phyloP scores from a whole-genome alignment of 495 filamentous ascomycete genomes.

The Aspergillus conjunctus region DNA sequence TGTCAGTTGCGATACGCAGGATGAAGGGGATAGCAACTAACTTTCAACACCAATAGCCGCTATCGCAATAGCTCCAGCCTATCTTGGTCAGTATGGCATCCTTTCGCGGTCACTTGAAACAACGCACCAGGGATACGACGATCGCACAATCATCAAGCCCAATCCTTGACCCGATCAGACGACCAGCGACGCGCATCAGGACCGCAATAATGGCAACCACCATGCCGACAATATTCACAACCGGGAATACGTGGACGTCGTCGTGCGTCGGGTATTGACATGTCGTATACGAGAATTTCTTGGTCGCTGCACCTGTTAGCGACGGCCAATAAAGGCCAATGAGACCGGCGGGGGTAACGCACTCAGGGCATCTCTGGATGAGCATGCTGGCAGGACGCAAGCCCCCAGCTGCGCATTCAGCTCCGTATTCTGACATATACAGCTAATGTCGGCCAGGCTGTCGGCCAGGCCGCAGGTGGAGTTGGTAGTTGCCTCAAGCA shows the following conservation, averaged over 20 bases:
- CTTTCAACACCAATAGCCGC: not conserved
- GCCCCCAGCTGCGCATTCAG: not conserved
- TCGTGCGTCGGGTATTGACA: conserved; percentile 4
- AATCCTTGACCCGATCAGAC: conserved; percentile 7
- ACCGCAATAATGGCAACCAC: conserved; percentile 3
- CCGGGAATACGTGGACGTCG: not conserved
- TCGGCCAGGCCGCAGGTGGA: not conserved
- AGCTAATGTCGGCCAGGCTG: too few relatives aligned
- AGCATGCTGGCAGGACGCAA: conserved; percentile 1
- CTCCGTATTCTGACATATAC: conserved; percentile 5
- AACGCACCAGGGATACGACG: not conserved
- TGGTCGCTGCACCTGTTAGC: not conserved
- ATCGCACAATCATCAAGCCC: not conserved
- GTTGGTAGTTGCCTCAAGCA: not conserved
- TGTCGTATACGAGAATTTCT: not conserved
- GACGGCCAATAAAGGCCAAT: not conserved
- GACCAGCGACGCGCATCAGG: conserved; percentile 4
- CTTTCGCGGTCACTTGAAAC: not conserved
- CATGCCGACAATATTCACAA: not conserved
- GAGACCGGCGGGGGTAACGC: not conserved
- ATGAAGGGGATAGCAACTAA: not conserved
- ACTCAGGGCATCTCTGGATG: conserved; percentile 5
- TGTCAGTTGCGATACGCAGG: not conserved
- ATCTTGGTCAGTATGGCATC: not conserved
- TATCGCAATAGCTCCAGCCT: not conserved